phyloP scores from a whole-genome alignment of 768 basidiomycete genomes.

The Pisolithus marmoratus region DNA sequence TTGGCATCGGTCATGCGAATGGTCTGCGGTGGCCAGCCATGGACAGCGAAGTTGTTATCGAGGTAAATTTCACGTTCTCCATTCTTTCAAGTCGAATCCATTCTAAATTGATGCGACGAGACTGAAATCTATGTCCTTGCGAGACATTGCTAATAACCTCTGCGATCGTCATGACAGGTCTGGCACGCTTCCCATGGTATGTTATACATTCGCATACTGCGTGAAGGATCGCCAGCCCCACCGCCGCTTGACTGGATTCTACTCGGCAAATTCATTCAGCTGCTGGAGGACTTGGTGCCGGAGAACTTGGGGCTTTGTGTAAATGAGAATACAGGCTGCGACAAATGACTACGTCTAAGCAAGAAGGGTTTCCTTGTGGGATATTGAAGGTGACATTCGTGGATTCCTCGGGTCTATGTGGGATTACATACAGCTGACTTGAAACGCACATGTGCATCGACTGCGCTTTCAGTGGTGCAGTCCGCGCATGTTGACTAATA shows the following conservation, averaged over 20 bases:
- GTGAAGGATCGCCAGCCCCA: conserved; percentile 37
- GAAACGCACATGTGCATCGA: too few species aligned
- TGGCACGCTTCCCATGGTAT: conserved; percentile 26
- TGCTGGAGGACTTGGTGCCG: conserved; percentile 32
- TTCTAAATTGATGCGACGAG: background rate
- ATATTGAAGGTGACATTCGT: too few species aligned
- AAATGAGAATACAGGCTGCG: background rate
- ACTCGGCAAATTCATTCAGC: conserved; percentile 29
- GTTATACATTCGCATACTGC: conserved; percentile 37
- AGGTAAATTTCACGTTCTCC: conserved; percentile 23
- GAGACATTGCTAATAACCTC: too few species aligned
- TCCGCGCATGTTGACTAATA: too few species aligned
- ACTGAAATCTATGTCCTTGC: too few species aligned
- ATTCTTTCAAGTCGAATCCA: background rate
- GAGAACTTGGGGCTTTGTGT: conserved; percentile 23
- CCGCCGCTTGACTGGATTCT: conserved; percentile 31
- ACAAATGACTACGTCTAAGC: background rate
- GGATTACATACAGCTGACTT: too few species aligned
- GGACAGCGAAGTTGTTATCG: conserved; percentile 42
- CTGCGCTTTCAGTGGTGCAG: too few species aligned
- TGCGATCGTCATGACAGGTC: conserved; percentile 23
- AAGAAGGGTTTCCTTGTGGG: too few species aligned
- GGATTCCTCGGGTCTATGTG: too few species aligned
- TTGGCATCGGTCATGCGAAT: conserved; percentile 33
- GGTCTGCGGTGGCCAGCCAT: conserved; percentile 43